Base-by-base conservation (phyloP, 2,329 filamentous ascomycete species). In the Cadophora malorum region DNA sequence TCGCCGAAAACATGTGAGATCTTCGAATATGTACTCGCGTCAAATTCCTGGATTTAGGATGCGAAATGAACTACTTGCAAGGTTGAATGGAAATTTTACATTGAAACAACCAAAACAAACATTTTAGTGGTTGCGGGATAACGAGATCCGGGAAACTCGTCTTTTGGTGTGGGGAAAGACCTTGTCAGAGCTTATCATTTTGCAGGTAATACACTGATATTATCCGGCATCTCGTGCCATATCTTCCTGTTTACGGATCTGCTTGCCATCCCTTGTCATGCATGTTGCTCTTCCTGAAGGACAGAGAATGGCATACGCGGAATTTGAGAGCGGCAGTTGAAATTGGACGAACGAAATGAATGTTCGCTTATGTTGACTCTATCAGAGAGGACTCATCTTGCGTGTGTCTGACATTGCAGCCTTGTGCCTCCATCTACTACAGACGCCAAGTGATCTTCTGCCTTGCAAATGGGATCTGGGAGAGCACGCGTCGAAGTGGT, bases 391-490 rank as follows among this genome's bases (percentile, higher is more conserved):
- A 55, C 7, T 49, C 1, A 9, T 6, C 45, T 55, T 55, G 28
- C 7, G 28, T 33, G n/a, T 33, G n/a, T 12, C 53, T 38, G 4
- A 14, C 38, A 38, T 21, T 12, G 10, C 10, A 59, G 33, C 35
- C n/a, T 25, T 6, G 45, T 49, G n/a, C 35, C 8, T 41, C 33
- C n/a, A 45, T 59, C 12, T 41, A 28, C 33, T 16, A 41, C 10
- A 59, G 56, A 38, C 19, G 55, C 55, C 55, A 58, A 58, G 33
- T n/a, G 33, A 23, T 58, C 55, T 58, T 21, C 9, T 33, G 28
- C 28, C 14, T 28, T 6, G 14, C 16, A 35, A 35, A 35, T 31
- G 25, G n/a, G 52, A 55, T 55, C 52, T 33, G 25, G 52, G 33
- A n/a, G 33, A 35, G 53, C 50, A 53, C 50, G 50, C 2, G 50